Base-by-base conservation (phyloP, 1,284 basidiomycete genomes). In the Apiotrichum domesticum region DNA sequence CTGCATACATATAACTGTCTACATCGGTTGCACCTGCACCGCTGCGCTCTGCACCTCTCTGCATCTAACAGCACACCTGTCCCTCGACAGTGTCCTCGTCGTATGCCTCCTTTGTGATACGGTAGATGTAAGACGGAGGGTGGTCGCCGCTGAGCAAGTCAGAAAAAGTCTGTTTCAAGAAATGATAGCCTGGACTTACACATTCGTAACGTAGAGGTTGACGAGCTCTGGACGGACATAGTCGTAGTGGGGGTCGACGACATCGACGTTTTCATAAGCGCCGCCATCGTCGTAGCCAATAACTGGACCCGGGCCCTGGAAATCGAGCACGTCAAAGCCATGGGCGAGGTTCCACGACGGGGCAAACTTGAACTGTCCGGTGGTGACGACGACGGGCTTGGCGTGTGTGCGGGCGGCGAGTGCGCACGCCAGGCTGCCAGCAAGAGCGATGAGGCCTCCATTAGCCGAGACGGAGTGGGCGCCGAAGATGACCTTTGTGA, bases 331-430 rank as follows among this genome's bases (percentile, higher is more conserved):
- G 21, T 84, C 87, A 66, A 87, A 88, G 71, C 93, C 87, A 64
- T 91, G 88, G 68, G 91, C 90, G 64, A 91, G 75, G 72, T 92
- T 92, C 91, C 95, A 98, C 32, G 90, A 80, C 1, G 93, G 93
- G 7, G 91, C 94, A 64, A 98, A 81, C 73, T 98, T 98, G 80
- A 93, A 98, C 74, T 96, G 91, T 1, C 94, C 95, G 1, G 92
- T 87, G 63, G 90, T 89, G 14, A 97, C 89, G 21, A 98, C 90
- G 35, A 98, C 89, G 0, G 95, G 95, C 11, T 91, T 95, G 62
- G 86, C 85, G 77, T 98, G 92, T 29, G 87, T 86, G 53, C 86
- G 85, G n/a, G 96, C 95, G 32, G 94, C 93, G 40, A 89, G 85
- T 2, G 88, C 88, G 1, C 87, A 87, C 33, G 94, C 81, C 11